phyloP scores from a whole-genome alignment of 768 basidiomycete genomes.

The Hydnum rufescens region DNA sequence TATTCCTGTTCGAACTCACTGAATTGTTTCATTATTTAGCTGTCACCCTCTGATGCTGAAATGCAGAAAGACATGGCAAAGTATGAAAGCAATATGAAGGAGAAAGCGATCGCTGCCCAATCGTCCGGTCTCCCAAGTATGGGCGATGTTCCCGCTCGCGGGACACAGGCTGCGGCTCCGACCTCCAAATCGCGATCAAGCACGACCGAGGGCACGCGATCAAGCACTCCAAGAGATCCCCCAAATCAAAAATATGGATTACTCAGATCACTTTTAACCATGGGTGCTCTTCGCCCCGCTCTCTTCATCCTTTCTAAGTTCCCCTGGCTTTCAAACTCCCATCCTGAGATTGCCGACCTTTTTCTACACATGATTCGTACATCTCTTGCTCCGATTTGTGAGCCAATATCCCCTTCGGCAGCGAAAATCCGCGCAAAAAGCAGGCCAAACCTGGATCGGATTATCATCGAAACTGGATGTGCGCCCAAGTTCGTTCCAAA shows the following conservation, averaged over 20 bases:
- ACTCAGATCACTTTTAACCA: constrained; percentile 55
- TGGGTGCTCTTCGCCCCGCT: constrained; percentile 68
- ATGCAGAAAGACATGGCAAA: constrained; percentile 50
- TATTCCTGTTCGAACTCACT: constrained; percentile 1
- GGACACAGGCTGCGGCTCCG: constrained; percentile 22
- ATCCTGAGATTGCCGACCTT: constrained; percentile 71
- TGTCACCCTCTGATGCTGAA: constrained; percentile 53
- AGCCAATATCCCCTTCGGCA: constrained; percentile 4
- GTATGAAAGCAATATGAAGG: constrained; percentile 40
- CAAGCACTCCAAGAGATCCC: constrained; percentile 15
- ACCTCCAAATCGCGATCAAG: constrained; percentile 11
- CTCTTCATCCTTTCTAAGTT: constrained; percentile 62
- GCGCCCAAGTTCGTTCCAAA: constrained; percentile 28
- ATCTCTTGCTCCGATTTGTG: constrained; percentile 52
- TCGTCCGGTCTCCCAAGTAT: constrained; percentile 12
- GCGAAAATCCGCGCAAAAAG: constrained; percentile 18
- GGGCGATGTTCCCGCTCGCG: constrained; percentile 21
- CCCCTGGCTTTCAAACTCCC: constrained; percentile 67
- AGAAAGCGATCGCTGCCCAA: constrained; percentile 37
- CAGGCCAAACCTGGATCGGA: constrained; percentile 41
- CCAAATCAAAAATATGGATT: constrained; percentile 69
- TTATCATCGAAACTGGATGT: constrained; percentile 39
- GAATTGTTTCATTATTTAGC: constrained; percentile 21
- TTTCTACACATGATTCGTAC: constrained; percentile 54
- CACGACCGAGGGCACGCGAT: constrained; percentile 9